These are phyloP conservation scores for Dacryopinax spathularia DNA, from an alignment of 768 basidiomycete genomes.

Conservation along the genomic window DNA sequence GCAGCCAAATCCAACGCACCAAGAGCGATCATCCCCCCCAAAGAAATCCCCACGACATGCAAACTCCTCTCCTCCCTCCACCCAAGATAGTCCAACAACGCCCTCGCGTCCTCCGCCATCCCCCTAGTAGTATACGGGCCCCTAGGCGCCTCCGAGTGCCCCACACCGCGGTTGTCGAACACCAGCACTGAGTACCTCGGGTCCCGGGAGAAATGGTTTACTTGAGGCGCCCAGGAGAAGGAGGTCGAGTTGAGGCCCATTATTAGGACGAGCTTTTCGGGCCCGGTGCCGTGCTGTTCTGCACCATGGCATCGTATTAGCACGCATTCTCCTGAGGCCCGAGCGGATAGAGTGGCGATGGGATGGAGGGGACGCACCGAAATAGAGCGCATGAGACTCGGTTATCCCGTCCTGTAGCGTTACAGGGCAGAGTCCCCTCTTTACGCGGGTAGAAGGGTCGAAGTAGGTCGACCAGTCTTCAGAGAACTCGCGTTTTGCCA, in stretches of 20 bases:
- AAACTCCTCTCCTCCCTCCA: slow-evolving; percentile 52
- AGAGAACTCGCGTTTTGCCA: not conserved
- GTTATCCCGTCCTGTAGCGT: slow-evolving; percentile 33
- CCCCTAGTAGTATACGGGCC: slow-evolving; percentile 65
- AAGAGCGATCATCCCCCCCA: slow-evolving; percentile 79
- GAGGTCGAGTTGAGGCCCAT: slow-evolving; percentile 61
- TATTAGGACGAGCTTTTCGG: slow-evolving; percentile 54
- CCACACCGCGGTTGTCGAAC: slow-evolving; percentile 77
- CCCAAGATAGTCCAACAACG: slow-evolving; percentile 51
- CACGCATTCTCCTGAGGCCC: not conserved
- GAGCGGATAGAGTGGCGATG: not conserved
- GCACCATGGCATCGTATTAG: not conserved
- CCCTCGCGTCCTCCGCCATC: slow-evolving; percentile 64
- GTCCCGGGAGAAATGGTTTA: slow-evolving; percentile 44
- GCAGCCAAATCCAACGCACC: slow-evolving; percentile 27
- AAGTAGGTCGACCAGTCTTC: slow-evolving; percentile 32
- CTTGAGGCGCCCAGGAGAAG: slow-evolving; percentile 52
- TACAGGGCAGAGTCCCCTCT: slow-evolving; percentile 66
- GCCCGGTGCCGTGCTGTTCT: slow-evolving; percentile 57
- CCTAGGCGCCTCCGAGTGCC: slow-evolving; percentile 51
- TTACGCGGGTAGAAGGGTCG: slow-evolving; percentile 43
- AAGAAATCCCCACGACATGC: slow-evolving; percentile 57
- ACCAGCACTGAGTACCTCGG: slow-evolving; percentile 48
- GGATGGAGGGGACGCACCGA: slow-evolving; percentile 14
- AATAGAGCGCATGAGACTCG: slow-evolving; percentile 64